Percentiles rank a stretch among this genome's conserved stretches.
These are phyloP conservation scores for Flagelloscypha sp. DNA, from an alignment of 768 basidiomycete species.

Conservation along the genomic window DNA sequence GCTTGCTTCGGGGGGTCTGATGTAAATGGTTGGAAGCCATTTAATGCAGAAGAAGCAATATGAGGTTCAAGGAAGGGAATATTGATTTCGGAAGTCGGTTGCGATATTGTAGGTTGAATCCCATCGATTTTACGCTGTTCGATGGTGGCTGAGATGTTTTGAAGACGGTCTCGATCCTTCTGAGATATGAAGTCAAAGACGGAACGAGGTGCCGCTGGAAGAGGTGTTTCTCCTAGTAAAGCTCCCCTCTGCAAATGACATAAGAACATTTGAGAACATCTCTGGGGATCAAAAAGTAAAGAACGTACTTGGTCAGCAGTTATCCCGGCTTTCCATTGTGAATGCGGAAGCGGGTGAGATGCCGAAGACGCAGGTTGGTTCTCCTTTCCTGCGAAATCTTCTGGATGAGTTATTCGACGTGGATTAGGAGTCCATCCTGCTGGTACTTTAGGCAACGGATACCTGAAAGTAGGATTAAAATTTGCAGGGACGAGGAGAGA, in stretches of 20 bases:
- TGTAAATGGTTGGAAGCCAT: slow-evolving; percentile 86
- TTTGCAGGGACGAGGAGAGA: slow-evolving; percentile 3
- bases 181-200: slow-evolving; percentile 93
- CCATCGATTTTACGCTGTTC: no score
- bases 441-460: slow-evolving; percentile 75
- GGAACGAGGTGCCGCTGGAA: slow-evolving; percentile 64
- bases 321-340: slow-evolving; percentile 49
- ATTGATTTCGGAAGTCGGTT: slow-evolving; percentile 24
- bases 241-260: slow-evolving; percentile 58
- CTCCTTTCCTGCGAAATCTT: slow-evolving; percentile 34
- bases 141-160: slow-evolving; percentile 34
- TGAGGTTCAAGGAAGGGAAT: slow-evolving; percentile 65
- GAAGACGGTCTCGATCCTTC: slow-evolving; percentile 82
- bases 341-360: slow-evolving; percentile 25
- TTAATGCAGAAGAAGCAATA: slow-evolving; percentile 77
- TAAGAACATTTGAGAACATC: slow-evolving; percentile 5
- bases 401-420: slow-evolving; percentile 55
- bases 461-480: slow-evolving; percentile 40
- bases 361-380: slow-evolving; percentile 20
- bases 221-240: slow-evolving; percentile 73
- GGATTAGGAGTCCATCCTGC: slow-evolving; percentile 83
- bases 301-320: slow-evolving; percentile 65
- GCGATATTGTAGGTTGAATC: slow-evolving; percentile 16
- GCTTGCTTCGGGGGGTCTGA: slow-evolving; percentile 71
- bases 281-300: background rate